Evolutionary conservation across 164 flowering plant genomes (phyloP).

Genomic region (Dillenia suffruticosa): DNA sequence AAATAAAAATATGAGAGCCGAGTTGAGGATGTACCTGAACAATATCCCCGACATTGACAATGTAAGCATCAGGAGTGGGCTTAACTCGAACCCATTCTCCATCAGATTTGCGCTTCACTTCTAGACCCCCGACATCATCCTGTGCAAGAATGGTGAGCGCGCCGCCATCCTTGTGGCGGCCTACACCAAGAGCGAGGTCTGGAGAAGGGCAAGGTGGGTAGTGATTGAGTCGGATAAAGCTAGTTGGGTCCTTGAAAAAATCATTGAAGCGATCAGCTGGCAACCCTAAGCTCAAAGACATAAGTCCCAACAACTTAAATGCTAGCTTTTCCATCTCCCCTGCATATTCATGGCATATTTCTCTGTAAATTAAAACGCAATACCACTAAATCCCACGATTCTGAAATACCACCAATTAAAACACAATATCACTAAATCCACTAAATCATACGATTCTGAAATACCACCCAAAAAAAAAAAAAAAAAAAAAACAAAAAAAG

Average conservation of each 20-base stretch:
- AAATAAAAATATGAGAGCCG: no score
- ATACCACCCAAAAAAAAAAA: background rate
- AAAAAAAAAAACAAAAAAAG: background rate
- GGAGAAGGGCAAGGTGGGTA: slow-evolving; percentile 49
- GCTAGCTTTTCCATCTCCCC: slow-evolving; percentile 29
- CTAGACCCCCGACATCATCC: slow-evolving; percentile 39
- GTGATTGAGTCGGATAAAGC: slow-evolving; percentile 33
- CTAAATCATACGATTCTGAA: background rate
- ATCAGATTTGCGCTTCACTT: slow-evolving; percentile 32
- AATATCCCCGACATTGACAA: slow-evolving; percentile 37
- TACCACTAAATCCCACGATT: background rate
- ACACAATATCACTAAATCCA: no score
- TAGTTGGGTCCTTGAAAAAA: slow-evolving; percentile 27
- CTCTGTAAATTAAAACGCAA: slow-evolving; percentile 18
- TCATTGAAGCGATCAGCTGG: slow-evolving; percentile 18
- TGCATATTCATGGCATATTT: slow-evolving; percentile 27
- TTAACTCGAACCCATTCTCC: slow-evolving; percentile 38
- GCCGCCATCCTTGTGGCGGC: slow-evolving; percentile 42
- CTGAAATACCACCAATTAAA: background rate
- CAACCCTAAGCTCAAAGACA: slow-evolving; percentile 37
- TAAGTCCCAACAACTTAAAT: slow-evolving; percentile 27
- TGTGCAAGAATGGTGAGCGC: slow-evolving; percentile 40
- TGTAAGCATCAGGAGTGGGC: slow-evolving; percentile 35
- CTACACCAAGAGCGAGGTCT: slow-evolving; percentile 39
- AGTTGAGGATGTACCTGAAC: slow-evolving; percentile 24